Evolutionary conservation across 176 grass and related monocot species (phyloP).

Genomic region (Zoysia pacifica): DNA sequence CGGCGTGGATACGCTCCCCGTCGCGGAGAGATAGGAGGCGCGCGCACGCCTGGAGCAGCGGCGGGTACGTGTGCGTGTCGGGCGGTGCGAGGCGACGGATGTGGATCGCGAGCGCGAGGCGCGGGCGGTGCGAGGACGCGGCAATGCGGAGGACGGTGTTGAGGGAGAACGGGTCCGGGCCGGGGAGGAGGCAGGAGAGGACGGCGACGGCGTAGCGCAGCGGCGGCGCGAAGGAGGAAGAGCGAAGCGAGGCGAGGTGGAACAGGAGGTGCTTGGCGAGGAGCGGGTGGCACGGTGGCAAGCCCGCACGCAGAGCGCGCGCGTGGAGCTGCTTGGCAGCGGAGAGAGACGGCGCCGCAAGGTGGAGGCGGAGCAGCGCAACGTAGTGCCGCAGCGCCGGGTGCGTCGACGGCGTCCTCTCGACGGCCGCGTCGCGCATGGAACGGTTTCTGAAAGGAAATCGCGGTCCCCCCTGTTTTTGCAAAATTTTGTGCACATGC

Average conservation of each 20-base stretch:
- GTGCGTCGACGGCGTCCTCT: conserved; percentile 31
- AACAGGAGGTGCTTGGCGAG: conserved; percentile 83
- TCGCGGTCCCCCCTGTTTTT: no score
- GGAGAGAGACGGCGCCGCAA: conserved; percentile 46
- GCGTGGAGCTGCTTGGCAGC: conserved; percentile 73
- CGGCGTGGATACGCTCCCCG: conserved; percentile 64
- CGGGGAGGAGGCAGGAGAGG: conserved; percentile 49
- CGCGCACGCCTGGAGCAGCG: conserved; percentile 78
- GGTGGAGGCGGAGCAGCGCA: conserved; percentile 66
- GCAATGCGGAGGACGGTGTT: conserved; percentile 83
- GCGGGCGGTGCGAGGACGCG: conserved; percentile 49
- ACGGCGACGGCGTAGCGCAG: conserved; percentile 61
- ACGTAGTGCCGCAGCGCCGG: conserved; percentile 62
- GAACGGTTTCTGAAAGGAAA: not conserved
- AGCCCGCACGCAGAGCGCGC: conserved; percentile 56
- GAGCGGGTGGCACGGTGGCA: conserved; percentile 56
- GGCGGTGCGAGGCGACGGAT: conserved; percentile 54
- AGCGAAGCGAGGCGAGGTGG: conserved; percentile 58
- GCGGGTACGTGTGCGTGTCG: conserved; percentile 80
- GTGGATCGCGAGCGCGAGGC: conserved; percentile 64
- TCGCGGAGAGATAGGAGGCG: conserved; percentile 65
- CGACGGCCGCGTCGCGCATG: conserved; percentile 39
- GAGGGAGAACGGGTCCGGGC: conserved; percentile 59
- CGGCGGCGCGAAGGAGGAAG: conserved; percentile 43
- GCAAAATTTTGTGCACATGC: not conserved